Base-by-base conservation (phyloP, 345 rosid species). In the Erucastrum elatum region DNA sequence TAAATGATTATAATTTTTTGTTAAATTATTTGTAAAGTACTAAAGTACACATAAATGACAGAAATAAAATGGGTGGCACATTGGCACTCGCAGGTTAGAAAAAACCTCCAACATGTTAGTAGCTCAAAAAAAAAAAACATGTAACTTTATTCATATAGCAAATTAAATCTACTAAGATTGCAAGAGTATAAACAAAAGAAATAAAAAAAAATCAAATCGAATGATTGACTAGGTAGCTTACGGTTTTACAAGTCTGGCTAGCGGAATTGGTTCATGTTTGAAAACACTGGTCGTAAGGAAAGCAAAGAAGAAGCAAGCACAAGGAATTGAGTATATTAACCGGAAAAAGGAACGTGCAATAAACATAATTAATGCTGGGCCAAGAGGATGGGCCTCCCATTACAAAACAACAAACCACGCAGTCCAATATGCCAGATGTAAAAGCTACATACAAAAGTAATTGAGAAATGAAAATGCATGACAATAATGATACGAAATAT, bases 301-400 rank as follows among this genome's bases (percentile, higher is more conserved):
- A 25, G 31, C 31, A 29, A 12, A 62, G 15, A 27, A 60, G 21
- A 62, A 60, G 15, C 46, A 15, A 62, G 30, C 17, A 31, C 10
- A 60, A 58, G 13, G 21, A 1, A 58, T 21, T 21, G 30, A 58
- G 27, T 58, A 58, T 58, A 58, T 21, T 8, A 58, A 25, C 62
- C 13, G 4, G 62, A 25, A 21, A 56, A 25, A 59, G 21, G 21
- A 29, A 72, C 21, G 10, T 44, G 13, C 21, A 13, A 16, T 25
- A 41, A 2, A 21, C 62, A 49, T 8, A 51, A 65, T 13, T 53
- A n/a, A 29, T 55, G 6, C 69, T 58, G 79, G 67, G 68, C 74
- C 27, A 44, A 30, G 31, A 60, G 2, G 2, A 55, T 68, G 10
- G 68, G 61, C 74, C 60, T 68, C 12, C 10, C n/a, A 41, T 68